Conservation (phyloP, 2,329 filamentous ascomycete species). For the Talaromyces sp. region DNA sequence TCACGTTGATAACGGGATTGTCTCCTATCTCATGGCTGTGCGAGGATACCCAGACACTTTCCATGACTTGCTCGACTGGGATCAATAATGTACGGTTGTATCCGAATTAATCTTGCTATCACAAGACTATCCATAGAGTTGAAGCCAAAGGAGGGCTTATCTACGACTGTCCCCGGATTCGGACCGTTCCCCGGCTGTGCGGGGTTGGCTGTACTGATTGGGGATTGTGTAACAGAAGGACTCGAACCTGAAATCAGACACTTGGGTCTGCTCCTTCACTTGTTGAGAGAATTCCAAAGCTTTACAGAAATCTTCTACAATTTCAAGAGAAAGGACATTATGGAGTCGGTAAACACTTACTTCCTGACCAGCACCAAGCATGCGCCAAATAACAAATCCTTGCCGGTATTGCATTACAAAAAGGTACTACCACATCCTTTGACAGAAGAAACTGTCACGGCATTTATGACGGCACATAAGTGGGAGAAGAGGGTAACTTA, state of each 20-base stretch:
- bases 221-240: too few relatives aligned
- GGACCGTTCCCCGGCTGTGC: background rate
- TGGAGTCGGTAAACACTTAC: background rate
- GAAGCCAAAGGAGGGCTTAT: background rate
- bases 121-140: background rate
- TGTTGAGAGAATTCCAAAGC: too few relatives aligned
- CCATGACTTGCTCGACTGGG: background rate
- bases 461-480: background rate
- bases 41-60: background rate
- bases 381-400: background rate
- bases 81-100: background rate
- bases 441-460: background rate
- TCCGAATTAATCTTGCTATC: background rate
- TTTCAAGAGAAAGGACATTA: background rate
- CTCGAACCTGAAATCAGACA: too few relatives aligned
- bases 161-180: background rate
- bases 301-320: too few relatives aligned
- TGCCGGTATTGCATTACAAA: background rate
- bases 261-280: too few relatives aligned
- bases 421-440: background rate
- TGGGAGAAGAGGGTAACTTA: background rate
- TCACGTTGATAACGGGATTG: background rate
- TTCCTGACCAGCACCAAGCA: background rate
- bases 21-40: background rate
- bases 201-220: too few relatives aligned